Evolutionary conservation across 2,329 filamentous ascomycete genomes (phyloP), one percentile per base, ranked within the genome.

Genomic region (Phyllosticta citribraziliensis): DNA sequence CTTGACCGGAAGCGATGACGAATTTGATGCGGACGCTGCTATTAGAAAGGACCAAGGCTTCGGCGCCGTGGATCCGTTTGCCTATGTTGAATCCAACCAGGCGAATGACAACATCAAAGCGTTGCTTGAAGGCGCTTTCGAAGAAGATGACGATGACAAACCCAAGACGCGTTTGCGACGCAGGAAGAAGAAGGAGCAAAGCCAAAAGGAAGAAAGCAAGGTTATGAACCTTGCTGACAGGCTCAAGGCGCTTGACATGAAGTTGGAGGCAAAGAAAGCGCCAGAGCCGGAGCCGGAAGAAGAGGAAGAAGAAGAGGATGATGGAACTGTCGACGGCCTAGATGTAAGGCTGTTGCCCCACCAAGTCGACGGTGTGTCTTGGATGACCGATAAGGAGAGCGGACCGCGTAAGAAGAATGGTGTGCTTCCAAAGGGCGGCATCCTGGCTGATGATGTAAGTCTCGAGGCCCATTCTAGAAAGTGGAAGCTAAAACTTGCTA

Each of bases 301-400:
- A 2, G 75, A 78, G 3, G 76, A 77, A 1, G 78, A 80, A 5
- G 78, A 78, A 2, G 78, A 79, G 55, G 78, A 80, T 57, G 86
- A 87, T 70, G 86, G 81, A 57, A 83, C 77, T 64, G 79, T 97
- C 0, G 87, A 91, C 59, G 94, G 93, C 0, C 82, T 99, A 63
- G 88, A 87, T 61, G 90, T 97, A 63, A 92, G 88, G 69, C 81
- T 99, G 2, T 81, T 99, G 0, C 93, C 92, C 4, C 94, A 99
- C 75, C 94, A 99, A 74, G 85, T 97, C 14, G 90, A 96, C 61
- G 94, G 94, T 67, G 88, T 97, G 0, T 84, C 87, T 61, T 99
- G 94, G 93, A 96, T 99, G 91, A 87, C 84, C 61, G 89, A 92
- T 63, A 91, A 95, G 68, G 94, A 99, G 75, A 86, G 91, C 11